Evolutionary conservation across 495 filamentous ascomycete genomes (phyloP).

Genomic region (Neurospora sp.): DNA sequence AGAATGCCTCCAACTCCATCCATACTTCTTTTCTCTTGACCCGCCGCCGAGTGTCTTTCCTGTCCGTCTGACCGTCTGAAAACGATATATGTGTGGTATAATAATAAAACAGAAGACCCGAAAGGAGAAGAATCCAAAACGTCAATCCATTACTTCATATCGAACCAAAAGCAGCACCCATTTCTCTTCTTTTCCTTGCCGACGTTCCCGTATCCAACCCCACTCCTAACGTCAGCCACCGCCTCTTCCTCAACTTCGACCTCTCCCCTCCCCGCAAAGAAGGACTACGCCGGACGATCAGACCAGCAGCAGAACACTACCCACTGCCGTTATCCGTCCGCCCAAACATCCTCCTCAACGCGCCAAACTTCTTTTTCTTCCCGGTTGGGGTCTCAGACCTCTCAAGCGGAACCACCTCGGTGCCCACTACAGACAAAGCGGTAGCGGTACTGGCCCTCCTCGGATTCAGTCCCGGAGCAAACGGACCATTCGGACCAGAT

Average conservation of each 20-base stretch:
- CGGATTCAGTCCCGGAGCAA: background rate
- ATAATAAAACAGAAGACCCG: background rate
- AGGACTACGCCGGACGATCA: background rate
- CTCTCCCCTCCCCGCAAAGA: background rate
- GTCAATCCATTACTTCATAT: background rate
- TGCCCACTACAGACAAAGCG: conserved; percentile 5
- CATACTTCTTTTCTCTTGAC: background rate
- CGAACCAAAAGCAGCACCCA: background rate
- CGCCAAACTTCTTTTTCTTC: conserved; percentile 53
- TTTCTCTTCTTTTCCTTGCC: background rate
- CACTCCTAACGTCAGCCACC: background rate
- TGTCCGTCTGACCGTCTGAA: background rate
- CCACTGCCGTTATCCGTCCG: conserved; percentile 18
- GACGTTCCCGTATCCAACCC: background rate
- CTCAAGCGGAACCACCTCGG: conserved; percentile 13
- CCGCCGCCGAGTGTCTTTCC: background rate
- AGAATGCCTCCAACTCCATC: background rate
- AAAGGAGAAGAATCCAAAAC: background rate
- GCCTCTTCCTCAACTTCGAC: background rate
- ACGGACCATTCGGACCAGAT: background rate
- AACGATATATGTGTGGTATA: background rate
- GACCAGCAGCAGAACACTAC: background rate
- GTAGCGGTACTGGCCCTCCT: conserved; percentile 6
- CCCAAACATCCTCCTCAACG: conserved; percentile 46
- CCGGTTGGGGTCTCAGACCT: conserved; percentile 18